A percentile compares a stretch with the other conserved stretches of the same genome.
These are phyloP conservation scores for Yamadazyma jaroonii DNA, from an alignment of 1,139 yeast species.

Conservation along the genomic window DNA sequence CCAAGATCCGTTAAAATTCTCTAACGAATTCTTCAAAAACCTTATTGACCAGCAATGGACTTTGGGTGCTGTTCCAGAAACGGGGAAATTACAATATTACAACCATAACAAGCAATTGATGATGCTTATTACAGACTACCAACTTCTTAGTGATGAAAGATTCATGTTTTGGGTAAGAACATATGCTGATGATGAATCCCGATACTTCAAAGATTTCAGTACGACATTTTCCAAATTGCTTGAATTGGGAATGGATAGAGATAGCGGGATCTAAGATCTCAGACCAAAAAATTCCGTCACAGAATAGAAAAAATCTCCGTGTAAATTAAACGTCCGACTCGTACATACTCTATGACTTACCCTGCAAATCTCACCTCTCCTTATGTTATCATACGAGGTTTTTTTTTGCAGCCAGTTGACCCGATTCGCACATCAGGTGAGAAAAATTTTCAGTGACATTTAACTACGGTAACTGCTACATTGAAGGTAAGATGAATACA, in stretches of 20 bases:
- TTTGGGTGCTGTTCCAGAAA: conserved; percentile 33
- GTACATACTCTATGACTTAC: too few relatives aligned
- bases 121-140: conserved; percentile 69
- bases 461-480: too few relatives aligned
- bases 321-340: too few relatives aligned
- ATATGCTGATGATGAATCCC: conserved; percentile 53
- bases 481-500: background rate
- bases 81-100: conserved; percentile 37
- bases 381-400: too few relatives aligned
- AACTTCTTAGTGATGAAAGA: conserved; percentile 46
- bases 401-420: conserved; percentile 1
- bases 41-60: conserved; percentile 32
- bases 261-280: too few relatives aligned
- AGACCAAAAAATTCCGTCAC: too few relatives aligned
- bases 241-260: conserved; percentile 50
- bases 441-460: conserved; percentile 4
- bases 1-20: conserved; percentile 28
- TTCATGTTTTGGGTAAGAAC: conserved; percentile 50
- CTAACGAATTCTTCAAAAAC: conserved; percentile 34
- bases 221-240: conserved; percentile 51
- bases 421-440: conserved; percentile 7
- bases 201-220: conserved; percentile 53
- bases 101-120: conserved; percentile 43
- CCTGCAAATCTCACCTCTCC: too few relatives aligned
- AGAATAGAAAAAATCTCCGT: too few relatives aligned